phyloP scores from a whole-genome alignment of 202 grass and related monocot genomes.

The Digitaria exilis region DNA sequence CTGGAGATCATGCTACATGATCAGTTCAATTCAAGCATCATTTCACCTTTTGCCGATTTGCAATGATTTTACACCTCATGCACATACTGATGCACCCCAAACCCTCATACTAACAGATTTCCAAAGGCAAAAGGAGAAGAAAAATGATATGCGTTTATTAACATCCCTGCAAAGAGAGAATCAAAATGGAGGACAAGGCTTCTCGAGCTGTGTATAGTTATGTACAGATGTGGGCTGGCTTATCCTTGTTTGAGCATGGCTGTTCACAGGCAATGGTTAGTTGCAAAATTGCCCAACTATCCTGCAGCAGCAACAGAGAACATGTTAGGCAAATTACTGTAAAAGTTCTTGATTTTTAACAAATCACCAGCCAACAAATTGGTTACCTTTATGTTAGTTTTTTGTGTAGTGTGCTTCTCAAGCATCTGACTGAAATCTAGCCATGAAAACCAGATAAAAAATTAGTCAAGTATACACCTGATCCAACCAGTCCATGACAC shows the following conservation, averaged over 20 bases:
- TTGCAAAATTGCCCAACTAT: conserved; percentile 43
- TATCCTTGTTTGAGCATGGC: conserved; percentile 21
- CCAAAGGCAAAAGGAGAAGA: conserved; percentile 16
- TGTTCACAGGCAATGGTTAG: conserved; percentile 22
- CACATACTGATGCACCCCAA: conserved; percentile 13
- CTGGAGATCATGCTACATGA: conserved; percentile 40
- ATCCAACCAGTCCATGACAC: not conserved
- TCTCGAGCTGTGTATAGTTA: conserved; percentile 41
- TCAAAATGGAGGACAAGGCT: not conserved
- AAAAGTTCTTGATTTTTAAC: not conserved
- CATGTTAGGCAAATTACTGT: not conserved
- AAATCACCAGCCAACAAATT: not conserved
- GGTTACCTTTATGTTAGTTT: conserved; percentile 56
- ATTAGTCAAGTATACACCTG: conserved; percentile 34
- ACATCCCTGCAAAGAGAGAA: conserved; percentile 15
- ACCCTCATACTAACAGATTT: conserved; percentile 15
- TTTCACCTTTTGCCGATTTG: conserved; percentile 28
- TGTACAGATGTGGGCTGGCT: conserved; percentile 5
- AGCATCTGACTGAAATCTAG: conserved; percentile 13
- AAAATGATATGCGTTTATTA: not conserved
- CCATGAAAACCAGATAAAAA: conserved; percentile 32
- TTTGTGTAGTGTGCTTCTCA: not conserved
- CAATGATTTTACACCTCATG: conserved; percentile 51
- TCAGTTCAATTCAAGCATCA: conserved; percentile 46
- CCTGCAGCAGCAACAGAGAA: conserved; percentile 21